phyloP scores from a whole-genome alignment of 495 filamentous ascomycete genomes.

The Cairneyella variabilis region DNA sequence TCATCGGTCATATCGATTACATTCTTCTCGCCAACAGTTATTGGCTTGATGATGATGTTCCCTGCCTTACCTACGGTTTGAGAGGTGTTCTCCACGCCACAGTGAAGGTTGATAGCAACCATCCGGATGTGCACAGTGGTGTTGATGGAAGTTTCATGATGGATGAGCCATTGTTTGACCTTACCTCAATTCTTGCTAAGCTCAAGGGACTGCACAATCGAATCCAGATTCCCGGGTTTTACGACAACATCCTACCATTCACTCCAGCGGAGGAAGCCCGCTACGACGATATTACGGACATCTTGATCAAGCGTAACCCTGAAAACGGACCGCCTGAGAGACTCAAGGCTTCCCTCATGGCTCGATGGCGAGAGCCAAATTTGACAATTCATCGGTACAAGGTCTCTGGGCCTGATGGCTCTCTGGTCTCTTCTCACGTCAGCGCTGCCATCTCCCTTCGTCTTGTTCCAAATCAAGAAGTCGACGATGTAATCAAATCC shows the following conservation, averaged over 20 bases:
- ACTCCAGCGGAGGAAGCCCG: conserved; percentile 72
- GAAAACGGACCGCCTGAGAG: conserved; percentile 60
- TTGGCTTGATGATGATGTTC: conserved; percentile 94
- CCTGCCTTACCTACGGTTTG: conserved; percentile 91
- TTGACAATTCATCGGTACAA: conserved; percentile 91
- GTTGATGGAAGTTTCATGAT: conserved; percentile 88
- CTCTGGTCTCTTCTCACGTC: conserved; percentile 82
- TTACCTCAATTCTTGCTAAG: conserved; percentile 73
- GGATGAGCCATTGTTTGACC: conserved; percentile 85
- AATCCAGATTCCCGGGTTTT: conserved; percentile 70
- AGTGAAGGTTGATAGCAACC: conserved; percentile 75
- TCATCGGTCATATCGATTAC: conserved; percentile 88
- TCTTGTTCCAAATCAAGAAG: conserved; percentile 87
- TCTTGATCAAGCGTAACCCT: conserved; percentile 66
- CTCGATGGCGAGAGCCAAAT: conserved; percentile 93
- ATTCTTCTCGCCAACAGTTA: conserved; percentile 95
- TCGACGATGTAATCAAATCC: conserved; percentile 62
- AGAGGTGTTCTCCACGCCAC: conserved; percentile 95
- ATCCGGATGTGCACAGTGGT: conserved; percentile 89
- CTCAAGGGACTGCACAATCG: conserved; percentile 67
- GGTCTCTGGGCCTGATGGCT: conserved; percentile 80
- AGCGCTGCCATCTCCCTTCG: conserved; percentile 84
- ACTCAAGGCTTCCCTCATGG: conserved; percentile 77
- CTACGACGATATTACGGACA: conserved; percentile 77
- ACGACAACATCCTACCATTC: conserved; percentile 73